Percentiles rank a stretch among this genome's conserved stretches.
These are phyloP conservation scores for Amphichorda felina DNA, from an alignment of 2,329 filamentous ascomycete genomes.

Conservation along the genomic window DNA sequence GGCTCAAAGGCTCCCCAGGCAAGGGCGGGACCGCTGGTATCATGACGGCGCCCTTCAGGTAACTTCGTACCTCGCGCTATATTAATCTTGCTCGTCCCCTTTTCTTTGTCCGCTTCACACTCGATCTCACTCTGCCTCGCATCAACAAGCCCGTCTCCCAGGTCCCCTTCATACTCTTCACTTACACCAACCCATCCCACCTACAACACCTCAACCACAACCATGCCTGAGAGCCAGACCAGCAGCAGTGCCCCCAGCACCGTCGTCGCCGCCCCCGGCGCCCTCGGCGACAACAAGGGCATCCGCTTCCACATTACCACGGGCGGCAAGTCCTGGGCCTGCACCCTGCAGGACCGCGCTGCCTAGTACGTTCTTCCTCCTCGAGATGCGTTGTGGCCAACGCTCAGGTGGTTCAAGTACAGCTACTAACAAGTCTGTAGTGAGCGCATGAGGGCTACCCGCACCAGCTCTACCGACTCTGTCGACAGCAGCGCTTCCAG, in stretches of 20 bases:
- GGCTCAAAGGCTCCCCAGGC: no score
- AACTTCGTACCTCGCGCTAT: background rate
- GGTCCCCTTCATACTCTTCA: background rate
- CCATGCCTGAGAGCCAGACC: background rate
- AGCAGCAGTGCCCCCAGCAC: background rate
- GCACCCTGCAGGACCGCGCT: constrained; percentile 30
- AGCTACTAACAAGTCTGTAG: constrained; percentile 13
- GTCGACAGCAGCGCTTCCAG: constrained; percentile 9
- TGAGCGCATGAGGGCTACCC: constrained; percentile 25
- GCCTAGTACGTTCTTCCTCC: constrained; percentile 24
- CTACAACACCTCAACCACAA: background rate
- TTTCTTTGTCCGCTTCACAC: background rate
- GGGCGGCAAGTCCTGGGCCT: constrained; percentile 23
- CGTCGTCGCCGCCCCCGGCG: background rate
- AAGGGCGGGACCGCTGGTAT: no score
- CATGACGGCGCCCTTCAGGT: no score
- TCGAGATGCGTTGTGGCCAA: no score
- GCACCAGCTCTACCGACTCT: constrained; percentile 22
- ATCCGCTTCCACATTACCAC: constrained; percentile 35
- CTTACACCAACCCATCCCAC: background rate
- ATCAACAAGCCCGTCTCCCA: background rate
- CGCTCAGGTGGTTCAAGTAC: no score
- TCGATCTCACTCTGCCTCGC: background rate
- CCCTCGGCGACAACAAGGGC: constrained; percentile 2
- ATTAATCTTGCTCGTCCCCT: background rate